A percentile compares a stretch with the other conserved stretches of the same genome.
phyloP scores from a whole-genome alignment of 2,329 filamentous ascomycete species.

The Ascochyta clinopodiicola region DNA sequence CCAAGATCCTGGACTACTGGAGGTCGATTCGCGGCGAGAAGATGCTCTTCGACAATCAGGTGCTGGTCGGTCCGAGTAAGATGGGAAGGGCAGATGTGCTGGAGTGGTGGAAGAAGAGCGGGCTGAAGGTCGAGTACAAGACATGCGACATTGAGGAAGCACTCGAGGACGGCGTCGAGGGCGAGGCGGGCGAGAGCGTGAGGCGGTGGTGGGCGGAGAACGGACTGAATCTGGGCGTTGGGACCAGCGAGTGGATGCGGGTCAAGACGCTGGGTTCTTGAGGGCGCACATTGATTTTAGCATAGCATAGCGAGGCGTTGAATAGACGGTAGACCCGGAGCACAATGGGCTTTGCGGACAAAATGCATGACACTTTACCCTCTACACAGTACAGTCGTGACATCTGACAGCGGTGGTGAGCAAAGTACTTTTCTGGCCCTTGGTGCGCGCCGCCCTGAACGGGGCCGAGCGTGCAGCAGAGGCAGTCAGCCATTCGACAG shows the following conservation, averaged over 20 bases:
- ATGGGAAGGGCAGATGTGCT: constrained; percentile 84
- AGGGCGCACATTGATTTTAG: neutral
- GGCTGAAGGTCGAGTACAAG: constrained; percentile 85
- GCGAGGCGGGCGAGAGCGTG: constrained; percentile 72
- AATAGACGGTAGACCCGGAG: constrained; percentile 1
- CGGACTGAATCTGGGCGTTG: constrained; percentile 79
- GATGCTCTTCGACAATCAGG: constrained; percentile 82
- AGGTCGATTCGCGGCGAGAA: constrained; percentile 74
- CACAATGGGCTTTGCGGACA: no score
- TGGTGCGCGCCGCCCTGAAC: no score
- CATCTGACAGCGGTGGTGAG: no score
- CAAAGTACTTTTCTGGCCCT: no score
- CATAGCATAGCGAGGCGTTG: constrained; percentile 17
- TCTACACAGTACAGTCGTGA: no score
- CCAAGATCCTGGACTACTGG: constrained; percentile 85
- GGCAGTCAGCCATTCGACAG: no score
- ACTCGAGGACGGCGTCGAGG: constrained; percentile 81
- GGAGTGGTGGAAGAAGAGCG: constrained; percentile 88
- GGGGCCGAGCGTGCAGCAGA: no score
- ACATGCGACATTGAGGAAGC: constrained; percentile 96
- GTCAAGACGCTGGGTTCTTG: constrained; percentile 66
- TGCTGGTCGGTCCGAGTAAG: constrained; percentile 85
- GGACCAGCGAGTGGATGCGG: constrained; percentile 90
- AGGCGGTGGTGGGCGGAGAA: constrained; percentile 88
- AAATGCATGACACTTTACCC: no score